A percentile compares a stretch with the other conserved stretches of the same genome.
Conservation (phyloP, 441 rosid species). For the Mallotus japonicus region DNA sequence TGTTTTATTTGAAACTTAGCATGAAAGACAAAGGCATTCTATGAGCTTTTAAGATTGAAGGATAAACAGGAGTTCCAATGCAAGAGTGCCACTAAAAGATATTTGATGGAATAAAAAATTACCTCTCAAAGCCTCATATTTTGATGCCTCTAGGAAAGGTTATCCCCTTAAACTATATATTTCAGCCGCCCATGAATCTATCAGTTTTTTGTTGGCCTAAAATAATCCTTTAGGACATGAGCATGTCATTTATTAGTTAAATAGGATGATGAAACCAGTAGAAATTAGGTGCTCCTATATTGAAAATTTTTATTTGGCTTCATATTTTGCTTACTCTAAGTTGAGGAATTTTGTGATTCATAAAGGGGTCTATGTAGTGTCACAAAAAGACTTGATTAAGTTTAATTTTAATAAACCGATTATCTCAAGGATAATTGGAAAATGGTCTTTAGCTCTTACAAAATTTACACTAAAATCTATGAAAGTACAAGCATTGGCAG, state of each 20-base stretch:
- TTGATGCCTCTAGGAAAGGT: not conserved
- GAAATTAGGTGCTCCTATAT: not conserved
- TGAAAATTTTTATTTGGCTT: conserved; percentile 1
- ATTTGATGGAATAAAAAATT: not conserved
- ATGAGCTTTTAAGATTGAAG: not conserved
- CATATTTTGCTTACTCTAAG: not conserved
- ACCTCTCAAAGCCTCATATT: not conserved
- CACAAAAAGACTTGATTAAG: not conserved
- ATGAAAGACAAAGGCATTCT: not conserved
- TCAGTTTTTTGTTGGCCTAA: not conserved
- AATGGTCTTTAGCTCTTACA: not conserved
- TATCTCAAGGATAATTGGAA: not conserved
- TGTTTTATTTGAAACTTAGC: not conserved
- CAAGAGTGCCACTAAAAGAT: not conserved
- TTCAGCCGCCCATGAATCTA: too few relatives aligned
- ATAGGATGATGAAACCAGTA: not conserved
- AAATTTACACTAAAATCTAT: too few relatives aligned
- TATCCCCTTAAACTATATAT: not conserved
- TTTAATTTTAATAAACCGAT: not conserved
- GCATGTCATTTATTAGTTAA: not conserved
- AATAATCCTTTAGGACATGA: not conserved
- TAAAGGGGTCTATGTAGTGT: not conserved
- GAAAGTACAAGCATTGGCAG: too few relatives aligned
- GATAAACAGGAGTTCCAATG: not conserved
- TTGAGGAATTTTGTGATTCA: not conserved